A percentile compares a stretch with the other conserved stretches of the same genome.
phyloP scores from a whole-genome alignment of 2,329 filamentous ascomycete species.

The Phialophora tarda region DNA sequence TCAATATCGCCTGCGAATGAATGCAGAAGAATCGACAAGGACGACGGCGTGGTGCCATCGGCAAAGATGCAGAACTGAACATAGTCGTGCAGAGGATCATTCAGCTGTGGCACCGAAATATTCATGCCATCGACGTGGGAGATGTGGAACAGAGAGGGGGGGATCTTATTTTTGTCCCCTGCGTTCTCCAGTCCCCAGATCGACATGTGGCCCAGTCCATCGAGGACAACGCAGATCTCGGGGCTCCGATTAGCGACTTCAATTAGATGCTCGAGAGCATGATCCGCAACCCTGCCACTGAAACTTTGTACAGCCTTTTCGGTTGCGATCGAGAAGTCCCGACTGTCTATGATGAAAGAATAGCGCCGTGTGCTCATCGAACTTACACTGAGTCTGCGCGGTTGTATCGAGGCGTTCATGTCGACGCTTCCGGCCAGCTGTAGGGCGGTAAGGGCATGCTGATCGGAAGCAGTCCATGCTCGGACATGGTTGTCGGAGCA shows the following conservation, averaged over 20 bases:
- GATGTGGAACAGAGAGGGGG: conserved; percentile 80
- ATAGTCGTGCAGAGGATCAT: conserved; percentile 55
- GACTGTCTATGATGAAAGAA: conserved; percentile 81
- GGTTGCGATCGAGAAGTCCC: conserved; percentile 77
- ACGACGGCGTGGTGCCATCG: conserved; percentile 64
- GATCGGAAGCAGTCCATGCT: conserved; percentile 81
- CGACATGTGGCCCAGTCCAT: conserved; percentile 83
- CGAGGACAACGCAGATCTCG: conserved; percentile 84
- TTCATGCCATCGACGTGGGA: conserved; percentile 71
- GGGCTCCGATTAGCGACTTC: conserved; percentile 83
- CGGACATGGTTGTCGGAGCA: conserved; percentile 80
- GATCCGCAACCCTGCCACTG: conserved; percentile 65
- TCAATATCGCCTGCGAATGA: conserved; percentile 84
- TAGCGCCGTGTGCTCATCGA: conserved; percentile 60
- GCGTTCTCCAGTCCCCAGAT: conserved; percentile 92
- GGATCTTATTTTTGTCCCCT: conserved; percentile 69
- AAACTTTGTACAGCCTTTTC: conserved; percentile 73
- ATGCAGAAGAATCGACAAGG: conserved; percentile 77
- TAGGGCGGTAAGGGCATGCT: conserved; percentile 72
- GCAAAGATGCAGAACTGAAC: conserved; percentile 77
- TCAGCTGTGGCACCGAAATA: conserved; percentile 47
- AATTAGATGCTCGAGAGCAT: conserved; percentile 81
- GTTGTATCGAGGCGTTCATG: conserved; percentile 71
- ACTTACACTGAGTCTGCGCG: conserved; percentile 51
- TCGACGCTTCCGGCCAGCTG: conserved; percentile 83